Conservation (phyloP, 73 alveolate genomes). For the Halteria grandinella region DNA sequence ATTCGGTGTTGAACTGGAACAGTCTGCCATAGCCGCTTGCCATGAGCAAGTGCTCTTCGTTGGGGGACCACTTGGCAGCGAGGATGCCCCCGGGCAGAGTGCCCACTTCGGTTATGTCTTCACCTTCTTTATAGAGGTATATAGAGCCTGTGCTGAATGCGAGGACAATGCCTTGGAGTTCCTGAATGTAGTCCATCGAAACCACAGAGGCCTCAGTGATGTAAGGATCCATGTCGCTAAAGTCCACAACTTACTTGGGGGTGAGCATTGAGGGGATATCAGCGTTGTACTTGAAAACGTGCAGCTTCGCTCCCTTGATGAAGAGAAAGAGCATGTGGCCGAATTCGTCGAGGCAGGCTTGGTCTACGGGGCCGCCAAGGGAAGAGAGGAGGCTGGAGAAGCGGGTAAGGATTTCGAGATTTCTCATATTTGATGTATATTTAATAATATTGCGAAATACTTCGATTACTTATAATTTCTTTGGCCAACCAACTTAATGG, state of each 20-base stretch:
- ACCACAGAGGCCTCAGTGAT: neutral
- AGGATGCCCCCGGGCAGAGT: slow-evolving; percentile 56
- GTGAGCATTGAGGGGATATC: slow-evolving; percentile 1
- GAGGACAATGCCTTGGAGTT: slow-evolving; percentile 41
- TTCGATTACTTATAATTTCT: neutral
- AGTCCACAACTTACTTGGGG: neutral
- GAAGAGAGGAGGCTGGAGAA: neutral
- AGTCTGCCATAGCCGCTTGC: slow-evolving; percentile 62
- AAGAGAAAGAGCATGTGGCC: slow-evolving; percentile 35
- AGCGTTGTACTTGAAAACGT: slow-evolving; percentile 22
- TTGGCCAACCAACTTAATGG: neutral
- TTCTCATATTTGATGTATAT: slow-evolving; percentile 38
- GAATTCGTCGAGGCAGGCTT: slow-evolving; percentile 57
- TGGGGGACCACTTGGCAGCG: slow-evolving; percentile 75
- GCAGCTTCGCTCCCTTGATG: neutral
- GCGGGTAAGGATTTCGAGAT: slow-evolving; percentile 43
- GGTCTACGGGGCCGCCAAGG: slow-evolving; percentile 1
- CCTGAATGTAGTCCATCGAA: slow-evolving; percentile 53
- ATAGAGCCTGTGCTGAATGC: slow-evolving; percentile 53
- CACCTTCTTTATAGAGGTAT: slow-evolving; percentile 20
- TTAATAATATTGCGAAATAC: too few species aligned
- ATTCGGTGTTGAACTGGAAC: slow-evolving; percentile 59
- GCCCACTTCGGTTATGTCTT: slow-evolving; percentile 51
- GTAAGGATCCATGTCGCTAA: slow-evolving; percentile 35
- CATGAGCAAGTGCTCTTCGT: slow-evolving; percentile 64